A percentile compares a stretch with the other conserved stretches of the same genome.
These are phyloP conservation scores for Melampsora medusae DNA, from an alignment of 1,284 basidiomycete genomes.

Conservation along the genomic window DNA sequence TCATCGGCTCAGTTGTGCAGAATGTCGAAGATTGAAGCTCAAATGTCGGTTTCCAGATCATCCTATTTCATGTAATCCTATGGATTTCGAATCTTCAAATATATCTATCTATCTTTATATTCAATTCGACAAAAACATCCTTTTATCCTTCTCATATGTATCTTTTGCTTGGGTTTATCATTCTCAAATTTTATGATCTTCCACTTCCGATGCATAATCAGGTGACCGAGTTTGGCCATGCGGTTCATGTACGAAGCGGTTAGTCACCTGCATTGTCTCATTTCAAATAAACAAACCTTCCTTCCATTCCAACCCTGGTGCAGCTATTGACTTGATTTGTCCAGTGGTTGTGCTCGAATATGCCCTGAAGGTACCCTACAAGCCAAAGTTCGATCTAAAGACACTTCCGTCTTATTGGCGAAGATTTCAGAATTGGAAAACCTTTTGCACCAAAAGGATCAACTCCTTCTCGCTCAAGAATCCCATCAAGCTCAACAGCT, in stretches of 20 bases:
- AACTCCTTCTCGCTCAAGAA: neutral
- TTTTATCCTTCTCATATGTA: no score
- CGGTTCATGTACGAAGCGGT: conserved; percentile 42
- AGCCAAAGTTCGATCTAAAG: conserved; percentile 40
- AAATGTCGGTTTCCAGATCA: conserved; percentile 35
- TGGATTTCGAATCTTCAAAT: no score
- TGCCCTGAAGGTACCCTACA: conserved; percentile 43
- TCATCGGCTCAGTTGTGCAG: conserved; percentile 43
- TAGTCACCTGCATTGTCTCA: conserved; percentile 12
- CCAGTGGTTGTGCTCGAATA: conserved; percentile 40
- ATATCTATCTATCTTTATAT: neutral
- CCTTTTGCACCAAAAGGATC: conserved; percentile 33
- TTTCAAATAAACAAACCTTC: neutral
- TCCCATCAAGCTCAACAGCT: conserved; percentile 13
- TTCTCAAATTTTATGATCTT: conserved; percentile 10
- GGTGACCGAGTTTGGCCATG: conserved; percentile 44
- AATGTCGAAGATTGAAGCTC: conserved; percentile 43
- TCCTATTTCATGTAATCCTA: conserved; percentile 2
- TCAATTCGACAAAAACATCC: neutral
- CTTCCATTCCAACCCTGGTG: neutral
- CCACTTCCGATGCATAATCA: conserved; percentile 10
- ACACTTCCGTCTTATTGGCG: conserved; percentile 36
- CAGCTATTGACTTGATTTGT: neutral
- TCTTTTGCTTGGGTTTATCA: neutral
- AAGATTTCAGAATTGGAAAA: conserved; percentile 38